Base-by-base conservation (phyloP, 495 filamentous ascomycete species). In the Ramalina intermedia region DNA sequence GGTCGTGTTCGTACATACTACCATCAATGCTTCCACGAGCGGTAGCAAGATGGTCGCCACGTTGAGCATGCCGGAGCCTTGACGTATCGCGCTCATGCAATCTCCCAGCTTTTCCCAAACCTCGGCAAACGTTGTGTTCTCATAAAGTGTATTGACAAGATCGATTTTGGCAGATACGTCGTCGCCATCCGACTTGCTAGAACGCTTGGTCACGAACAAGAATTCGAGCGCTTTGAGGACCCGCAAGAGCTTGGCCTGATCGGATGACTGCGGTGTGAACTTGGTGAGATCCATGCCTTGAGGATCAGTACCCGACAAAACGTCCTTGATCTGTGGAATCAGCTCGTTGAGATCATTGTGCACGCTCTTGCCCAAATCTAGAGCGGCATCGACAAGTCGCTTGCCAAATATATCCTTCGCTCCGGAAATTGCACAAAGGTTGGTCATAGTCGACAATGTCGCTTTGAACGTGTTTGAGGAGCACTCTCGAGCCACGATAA, bases 221-320 rank as follows among this genome's bases (percentile, higher is more conserved):
- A 96, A 94, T 59, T 96, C 91, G 41, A 99, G 80, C 2, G 93
- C 91, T 2, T 88, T 94, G 16, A 99, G 65, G n/a, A 95, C 81
- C 48, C 93, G 82, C 18, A 96, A 74, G 39, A 99, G 68, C 63
- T 96, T 99, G 41, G 88, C 87, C 63, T 96, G 91, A 57, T 96
- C 89, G 8, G 91, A 96, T 50, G 85, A 86, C 26, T 87, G 80
- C 6, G 91, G 90, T 8, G 93, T 96, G 66, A 99, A 96, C 60
- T 94, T 95, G 47, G 88, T 79, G 24, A 96, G 72, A 38, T 91
- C 91, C 55, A 96, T 71, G 29, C 90, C 91, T 62, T 96, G 93
- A 53, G 96, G 84, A 60, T 96, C 90, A 0, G 87, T 95, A 41
- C 88, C 87, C 38, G 82, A 85, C 54, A 81, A 78, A 11, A 93